These are phyloP conservation scores for Elsinoe fawcettii DNA, from an alignment of 2,329 filamentous ascomycete genomes.

Conservation along the genomic window DNA sequence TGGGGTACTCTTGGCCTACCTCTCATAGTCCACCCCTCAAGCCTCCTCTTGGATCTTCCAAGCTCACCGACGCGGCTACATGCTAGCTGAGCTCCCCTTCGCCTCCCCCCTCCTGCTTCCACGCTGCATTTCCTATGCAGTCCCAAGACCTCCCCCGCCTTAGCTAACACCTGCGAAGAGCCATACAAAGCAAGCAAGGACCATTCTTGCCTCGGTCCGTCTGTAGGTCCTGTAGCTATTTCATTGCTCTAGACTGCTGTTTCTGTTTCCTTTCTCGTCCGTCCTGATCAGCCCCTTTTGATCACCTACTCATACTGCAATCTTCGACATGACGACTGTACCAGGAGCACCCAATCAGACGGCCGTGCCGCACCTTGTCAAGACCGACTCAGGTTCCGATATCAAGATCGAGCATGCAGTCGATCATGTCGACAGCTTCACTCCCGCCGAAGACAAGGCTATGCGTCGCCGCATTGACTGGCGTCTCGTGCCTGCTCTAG, in stretches of 20 bases:
- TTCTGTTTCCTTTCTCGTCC: background rate
- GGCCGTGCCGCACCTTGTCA: conserved; percentile 6
- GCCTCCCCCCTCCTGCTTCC: background rate
- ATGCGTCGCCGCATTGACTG: conserved; percentile 64
- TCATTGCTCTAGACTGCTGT: background rate
- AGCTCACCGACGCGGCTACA: background rate
- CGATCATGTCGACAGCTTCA: conserved; percentile 37
- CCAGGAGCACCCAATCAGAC: background rate
- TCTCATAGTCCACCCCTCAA: background rate
- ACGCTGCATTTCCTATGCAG: background rate
- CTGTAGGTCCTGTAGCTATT: background rate
- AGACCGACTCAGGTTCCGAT: background rate
- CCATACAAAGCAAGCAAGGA: background rate
- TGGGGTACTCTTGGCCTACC: conserved; percentile 5
- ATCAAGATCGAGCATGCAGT: conserved; percentile 15
- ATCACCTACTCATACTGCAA: background rate
- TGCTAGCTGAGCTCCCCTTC: background rate
- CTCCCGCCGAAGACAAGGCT: conserved; percentile 53
- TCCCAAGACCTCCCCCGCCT: background rate
- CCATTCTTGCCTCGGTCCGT: background rate
- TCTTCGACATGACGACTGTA: background rate
- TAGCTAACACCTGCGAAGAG: background rate
- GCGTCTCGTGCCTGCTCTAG: conserved; percentile 41
- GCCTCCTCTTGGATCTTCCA: conserved; percentile 5
- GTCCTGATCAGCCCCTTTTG: background rate